Percentiles rank a stretch among this genome's conserved stretches.
Conservation (phyloP, 768 basidiomycete genomes). For the Pholiota conissans region DNA sequence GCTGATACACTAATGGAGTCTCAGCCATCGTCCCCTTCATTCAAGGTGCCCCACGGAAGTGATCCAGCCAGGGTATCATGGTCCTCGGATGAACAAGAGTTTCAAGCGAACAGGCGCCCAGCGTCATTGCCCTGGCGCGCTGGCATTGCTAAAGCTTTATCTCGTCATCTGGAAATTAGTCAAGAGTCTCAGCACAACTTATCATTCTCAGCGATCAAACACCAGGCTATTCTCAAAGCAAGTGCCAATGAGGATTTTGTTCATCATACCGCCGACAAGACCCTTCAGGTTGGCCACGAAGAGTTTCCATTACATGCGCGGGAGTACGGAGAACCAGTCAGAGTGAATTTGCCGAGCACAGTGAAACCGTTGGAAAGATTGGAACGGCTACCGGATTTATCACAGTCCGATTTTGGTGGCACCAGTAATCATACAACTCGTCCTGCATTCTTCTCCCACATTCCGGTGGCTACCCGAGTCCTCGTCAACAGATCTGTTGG, state of each 20-base stretch:
- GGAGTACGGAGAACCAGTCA: neutral
- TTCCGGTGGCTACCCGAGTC: neutral
- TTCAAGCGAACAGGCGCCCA: neutral
- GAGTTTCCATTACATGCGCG: constrained; percentile 2
- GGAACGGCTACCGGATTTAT: neutral
- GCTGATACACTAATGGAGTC: neutral
- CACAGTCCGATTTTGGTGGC: neutral
- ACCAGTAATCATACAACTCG: neutral
- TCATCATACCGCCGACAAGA: neutral
- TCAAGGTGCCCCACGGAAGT: neutral
- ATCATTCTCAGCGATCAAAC: no score
- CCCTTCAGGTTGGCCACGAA: constrained; percentile 2
- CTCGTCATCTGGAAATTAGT: neutral
- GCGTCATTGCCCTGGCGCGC: neutral
- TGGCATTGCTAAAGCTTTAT: constrained; percentile 2
- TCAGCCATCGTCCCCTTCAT: neutral
- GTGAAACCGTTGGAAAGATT: neutral
- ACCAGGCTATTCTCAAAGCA: neutral
- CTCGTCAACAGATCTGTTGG: neutral
- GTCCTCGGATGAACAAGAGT: neutral
- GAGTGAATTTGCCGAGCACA: constrained; percentile 2
- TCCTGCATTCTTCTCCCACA: neutral
- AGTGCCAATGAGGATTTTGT: neutral
- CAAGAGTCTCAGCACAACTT: neutral
- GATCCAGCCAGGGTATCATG: neutral